These are phyloP conservation scores for Aspergillus incahuasiensis DNA, from an alignment of 495 filamentous ascomycete species.

Conservation along the genomic window DNA sequence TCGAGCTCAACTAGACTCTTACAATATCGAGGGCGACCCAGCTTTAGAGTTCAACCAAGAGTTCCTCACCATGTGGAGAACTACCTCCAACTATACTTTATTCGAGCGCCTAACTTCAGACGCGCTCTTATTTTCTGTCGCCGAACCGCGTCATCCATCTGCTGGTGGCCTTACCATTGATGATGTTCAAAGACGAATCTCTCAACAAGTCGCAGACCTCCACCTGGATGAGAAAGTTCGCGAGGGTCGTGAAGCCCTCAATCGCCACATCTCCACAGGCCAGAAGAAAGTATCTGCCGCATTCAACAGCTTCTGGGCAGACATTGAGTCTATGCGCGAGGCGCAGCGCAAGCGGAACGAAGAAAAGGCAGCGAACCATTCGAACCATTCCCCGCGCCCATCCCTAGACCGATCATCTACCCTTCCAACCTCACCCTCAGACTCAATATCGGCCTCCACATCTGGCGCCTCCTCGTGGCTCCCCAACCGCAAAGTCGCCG, in stretches of 20 bases:
- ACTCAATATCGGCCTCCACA: conserved; percentile 6
- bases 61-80: conserved; percentile 69
- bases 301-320: conserved; percentile 81
- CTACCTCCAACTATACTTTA: conserved; percentile 82
- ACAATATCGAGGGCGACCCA: conserved; percentile 73
- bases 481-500: conserved; percentile 25
- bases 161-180: conserved; percentile 94
- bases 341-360: conserved; percentile 67
- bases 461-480: conserved; percentile 21
- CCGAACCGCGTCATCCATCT: conserved; percentile 87
- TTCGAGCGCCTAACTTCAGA: conserved; percentile 75
- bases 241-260: conserved; percentile 69
- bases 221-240: conserved; percentile 83
- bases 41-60: conserved; percentile 73
- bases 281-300: conserved; percentile 77
- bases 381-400: conserved; percentile 31
- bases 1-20: conserved; percentile 33
- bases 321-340: conserved; percentile 83
- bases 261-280: conserved; percentile 74
- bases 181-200: conserved; percentile 84
- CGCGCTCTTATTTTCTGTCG: conserved; percentile 86
- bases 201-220: conserved; percentile 82
- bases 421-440: conserved; percentile 18
- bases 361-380: conserved; percentile 41
- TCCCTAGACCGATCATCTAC: conserved; percentile 31